Conservation (phyloP, 2,329 filamentous ascomycete genomes). For the Trichoderma atroviride region DNA sequence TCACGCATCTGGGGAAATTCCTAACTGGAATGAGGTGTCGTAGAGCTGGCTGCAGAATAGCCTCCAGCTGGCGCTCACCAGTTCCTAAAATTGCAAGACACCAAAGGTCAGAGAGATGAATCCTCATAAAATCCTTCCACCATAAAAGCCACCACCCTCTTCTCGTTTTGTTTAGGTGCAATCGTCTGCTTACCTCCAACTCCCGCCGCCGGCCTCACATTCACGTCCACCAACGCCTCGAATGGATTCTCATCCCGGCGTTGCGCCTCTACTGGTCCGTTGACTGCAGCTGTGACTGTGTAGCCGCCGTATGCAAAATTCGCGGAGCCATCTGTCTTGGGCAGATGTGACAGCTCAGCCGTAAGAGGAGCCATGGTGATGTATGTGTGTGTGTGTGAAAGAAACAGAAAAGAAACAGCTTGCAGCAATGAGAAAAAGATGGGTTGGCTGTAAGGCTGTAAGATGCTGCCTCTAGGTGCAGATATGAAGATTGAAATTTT, state of each 20-base stretch:
- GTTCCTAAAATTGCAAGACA: conserved; percentile 52
- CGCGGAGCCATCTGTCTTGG: conserved; percentile 78
- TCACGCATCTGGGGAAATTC: conserved; percentile 73
- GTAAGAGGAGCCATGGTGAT: conserved; percentile 48
- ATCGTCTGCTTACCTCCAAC: conserved; percentile 64
- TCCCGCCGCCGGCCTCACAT: conserved; percentile 82
- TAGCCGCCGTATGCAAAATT: conserved; percentile 76
- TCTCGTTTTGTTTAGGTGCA: background rate
- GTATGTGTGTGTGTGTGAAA: background rate
- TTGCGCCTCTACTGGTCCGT: conserved; percentile 88
- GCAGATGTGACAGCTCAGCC: conserved; percentile 59
- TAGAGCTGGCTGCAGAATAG: conserved; percentile 70
- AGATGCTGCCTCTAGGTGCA: background rate
- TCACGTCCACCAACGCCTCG: conserved; percentile 87
- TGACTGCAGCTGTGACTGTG: conserved; percentile 81
- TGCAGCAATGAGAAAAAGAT: conserved; percentile 3
- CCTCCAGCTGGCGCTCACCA: conserved; percentile 80
- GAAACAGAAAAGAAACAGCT: background rate
- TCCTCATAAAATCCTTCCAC: background rate
- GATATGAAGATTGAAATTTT: conserved; percentile 21
- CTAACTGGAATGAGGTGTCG: conserved; percentile 74
- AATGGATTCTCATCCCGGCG: conserved; percentile 89
- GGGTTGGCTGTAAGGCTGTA: background rate
- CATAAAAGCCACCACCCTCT: background rate
- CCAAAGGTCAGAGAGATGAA: background rate